Evolutionary conservation across 2,329 filamentous ascomycete species (phyloP).

Genomic region (Hymenotorrendiella dingleyae): DNA sequence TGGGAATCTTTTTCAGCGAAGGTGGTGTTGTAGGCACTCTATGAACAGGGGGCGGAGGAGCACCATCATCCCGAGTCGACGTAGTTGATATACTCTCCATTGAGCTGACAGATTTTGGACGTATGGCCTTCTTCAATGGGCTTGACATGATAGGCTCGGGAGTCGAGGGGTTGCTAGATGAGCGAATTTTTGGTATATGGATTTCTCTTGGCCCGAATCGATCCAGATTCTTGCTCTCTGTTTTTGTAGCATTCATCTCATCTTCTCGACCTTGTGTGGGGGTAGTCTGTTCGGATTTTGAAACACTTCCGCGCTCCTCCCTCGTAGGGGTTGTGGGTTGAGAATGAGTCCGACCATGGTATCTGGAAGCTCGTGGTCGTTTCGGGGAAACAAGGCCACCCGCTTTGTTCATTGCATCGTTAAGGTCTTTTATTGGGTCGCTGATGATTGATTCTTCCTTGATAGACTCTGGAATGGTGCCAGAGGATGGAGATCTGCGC

Average conservation of each 20-base stretch:
- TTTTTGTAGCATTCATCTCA: background rate
- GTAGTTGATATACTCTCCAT: conserved; percentile 6
- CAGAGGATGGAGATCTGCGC: background rate
- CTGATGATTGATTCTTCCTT: conserved; percentile 9
- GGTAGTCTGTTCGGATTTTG: conserved; percentile 3
- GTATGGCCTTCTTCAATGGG: conserved; percentile 15
- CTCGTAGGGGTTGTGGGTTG: conserved; percentile 9
- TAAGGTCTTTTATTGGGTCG: conserved; percentile 13
- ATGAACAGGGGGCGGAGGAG: conserved; percentile 28
- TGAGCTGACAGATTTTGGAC: conserved; percentile 14
- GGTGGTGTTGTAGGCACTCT: conserved; percentile 40
- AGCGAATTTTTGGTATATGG: conserved; percentile 12
- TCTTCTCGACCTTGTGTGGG: conserved; percentile 5
- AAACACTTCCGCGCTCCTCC: background rate
- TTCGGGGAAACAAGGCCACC: conserved; percentile 10
- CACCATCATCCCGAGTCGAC: conserved; percentile 17
- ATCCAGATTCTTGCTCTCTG: background rate
- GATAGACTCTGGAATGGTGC: conserved; percentile 6
- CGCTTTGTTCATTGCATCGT: conserved; percentile 19
- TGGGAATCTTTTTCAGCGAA: conserved; percentile 30
- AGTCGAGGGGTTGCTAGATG: conserved; percentile 10
- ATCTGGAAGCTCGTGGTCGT: conserved; percentile 14
- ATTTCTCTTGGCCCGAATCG: conserved; percentile 2
- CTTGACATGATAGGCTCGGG: conserved; percentile 8
- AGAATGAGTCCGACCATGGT: conserved; percentile 9